Evolutionary conservation across 768 basidiomycete species (phyloP).

Genomic region (Cyathus striatus): DNA sequence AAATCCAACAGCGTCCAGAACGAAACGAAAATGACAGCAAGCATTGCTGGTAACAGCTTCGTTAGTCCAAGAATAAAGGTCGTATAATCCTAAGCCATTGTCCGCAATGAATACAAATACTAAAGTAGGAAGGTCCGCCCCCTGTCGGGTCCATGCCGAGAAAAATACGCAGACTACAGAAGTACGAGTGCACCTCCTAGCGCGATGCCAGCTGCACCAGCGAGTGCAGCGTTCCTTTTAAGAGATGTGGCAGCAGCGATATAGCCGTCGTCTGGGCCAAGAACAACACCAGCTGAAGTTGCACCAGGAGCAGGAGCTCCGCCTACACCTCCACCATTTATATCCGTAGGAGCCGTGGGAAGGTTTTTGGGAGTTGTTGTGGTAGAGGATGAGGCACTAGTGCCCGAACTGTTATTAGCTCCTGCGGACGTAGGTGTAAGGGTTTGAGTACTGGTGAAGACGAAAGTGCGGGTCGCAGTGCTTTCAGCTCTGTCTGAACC

Average conservation of each 20-base stretch:
- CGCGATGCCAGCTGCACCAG: slow-evolving; percentile 38
- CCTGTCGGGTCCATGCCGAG: too few species aligned
- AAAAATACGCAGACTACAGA: slow-evolving; percentile 22
- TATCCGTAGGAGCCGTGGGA: slow-evolving; percentile 54
- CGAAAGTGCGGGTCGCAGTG: slow-evolving; percentile 33
- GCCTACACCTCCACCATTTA: slow-evolving; percentile 47
- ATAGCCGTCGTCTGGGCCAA: slow-evolving; percentile 66
- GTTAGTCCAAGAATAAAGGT: too few species aligned
- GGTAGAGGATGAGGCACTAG: slow-evolving; percentile 27
- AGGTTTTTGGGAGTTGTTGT: slow-evolving; percentile 32
- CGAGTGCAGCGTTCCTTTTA: slow-evolving; percentile 36
- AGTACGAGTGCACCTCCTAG: slow-evolving; percentile 45
- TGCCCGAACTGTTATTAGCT: slow-evolving; percentile 19
- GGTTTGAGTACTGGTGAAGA: slow-evolving; percentile 41
- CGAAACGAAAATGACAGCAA: too few species aligned
- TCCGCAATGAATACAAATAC: too few species aligned
- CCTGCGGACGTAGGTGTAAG: slow-evolving; percentile 12
- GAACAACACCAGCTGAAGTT: slow-evolving; percentile 40
- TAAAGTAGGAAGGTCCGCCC: too few species aligned
- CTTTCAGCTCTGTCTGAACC: slow-evolving; percentile 35
- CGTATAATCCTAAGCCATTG: too few species aligned
- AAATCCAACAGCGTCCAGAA: not conserved
- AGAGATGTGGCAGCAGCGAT: slow-evolving; percentile 51
- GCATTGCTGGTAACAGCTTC: too few species aligned
- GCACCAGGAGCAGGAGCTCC: slow-evolving; percentile 63